Conservation (phyloP, 106 monocot genomes). For the Alisma plantagoaquatica region DNA sequence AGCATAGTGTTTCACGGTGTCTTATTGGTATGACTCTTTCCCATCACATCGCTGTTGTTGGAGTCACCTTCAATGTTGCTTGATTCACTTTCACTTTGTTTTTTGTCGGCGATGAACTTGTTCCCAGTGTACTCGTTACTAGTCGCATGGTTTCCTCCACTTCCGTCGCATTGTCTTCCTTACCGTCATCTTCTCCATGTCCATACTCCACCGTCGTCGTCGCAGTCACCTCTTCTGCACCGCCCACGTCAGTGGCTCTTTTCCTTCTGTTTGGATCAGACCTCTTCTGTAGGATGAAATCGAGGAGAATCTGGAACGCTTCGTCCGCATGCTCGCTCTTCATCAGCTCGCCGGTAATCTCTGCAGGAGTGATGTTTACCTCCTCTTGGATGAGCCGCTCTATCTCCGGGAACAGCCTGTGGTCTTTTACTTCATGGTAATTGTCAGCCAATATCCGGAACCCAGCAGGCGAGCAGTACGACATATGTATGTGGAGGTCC, state of each 20-base stretch:
- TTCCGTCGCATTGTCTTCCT: too few relatives aligned
- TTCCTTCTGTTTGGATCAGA: not conserved
- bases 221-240: too few relatives aligned
- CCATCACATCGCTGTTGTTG: too few relatives aligned
- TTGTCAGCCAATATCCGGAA: conserved; percentile 1
- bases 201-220: too few relatives aligned
- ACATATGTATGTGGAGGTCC: conserved; percentile 8
- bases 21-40: too few relatives aligned
- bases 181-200: too few relatives aligned
- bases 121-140: too few relatives aligned
- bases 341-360: conserved; percentile 6
- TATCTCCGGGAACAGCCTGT: not conserved
- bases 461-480: not conserved
- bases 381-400: not conserved
- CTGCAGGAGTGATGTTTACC: conserved; percentile 4
- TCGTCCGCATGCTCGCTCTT: not conserved
- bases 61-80: too few relatives aligned
- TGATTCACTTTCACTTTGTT: too few relatives aligned
- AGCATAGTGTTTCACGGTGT: too few relatives aligned
- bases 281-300: not conserved
- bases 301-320: not conserved
- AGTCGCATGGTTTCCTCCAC: too few relatives aligned
- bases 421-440: not conserved
- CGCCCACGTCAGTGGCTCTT: not conserved
- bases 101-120: too few relatives aligned